These are phyloP conservation scores for Eruca vesicaria DNA, from an alignment of 441 rosid genomes.

Conservation along the genomic window DNA sequence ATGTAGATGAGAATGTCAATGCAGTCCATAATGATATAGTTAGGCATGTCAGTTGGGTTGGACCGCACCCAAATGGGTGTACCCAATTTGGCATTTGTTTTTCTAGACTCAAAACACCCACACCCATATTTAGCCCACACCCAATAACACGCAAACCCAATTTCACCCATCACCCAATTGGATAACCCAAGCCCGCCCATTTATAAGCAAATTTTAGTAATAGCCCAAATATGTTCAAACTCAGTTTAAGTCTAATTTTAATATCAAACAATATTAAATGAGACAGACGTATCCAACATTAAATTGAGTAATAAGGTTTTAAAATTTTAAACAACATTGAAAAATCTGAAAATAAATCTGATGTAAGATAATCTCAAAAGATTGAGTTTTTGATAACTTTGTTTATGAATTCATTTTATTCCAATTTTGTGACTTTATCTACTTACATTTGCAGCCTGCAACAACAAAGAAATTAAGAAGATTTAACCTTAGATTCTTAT, in stretches of 20 bases:
- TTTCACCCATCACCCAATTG: not conserved
- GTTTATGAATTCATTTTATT: not conserved
- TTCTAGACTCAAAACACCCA: too few relatives aligned
- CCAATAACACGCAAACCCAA: not conserved
- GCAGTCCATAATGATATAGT: too few relatives aligned
- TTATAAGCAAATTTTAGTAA: not conserved
- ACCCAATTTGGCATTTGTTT: too few relatives aligned
- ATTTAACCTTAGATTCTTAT: not conserved
- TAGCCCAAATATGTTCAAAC: not conserved
- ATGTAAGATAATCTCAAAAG: not conserved
- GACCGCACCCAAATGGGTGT: too few relatives aligned
- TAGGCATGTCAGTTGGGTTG: too few relatives aligned
- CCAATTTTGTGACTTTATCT: not conserved
- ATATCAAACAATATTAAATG: not conserved
- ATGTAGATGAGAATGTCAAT: too few relatives aligned
- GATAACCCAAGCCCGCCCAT: not conserved
- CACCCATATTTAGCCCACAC: not conserved
- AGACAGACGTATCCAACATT: not conserved
- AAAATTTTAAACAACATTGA: not conserved
- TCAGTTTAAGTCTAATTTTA: not conserved
- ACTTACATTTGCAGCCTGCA: not conserved
- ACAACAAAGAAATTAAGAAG: not conserved
- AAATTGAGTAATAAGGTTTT: not conserved
- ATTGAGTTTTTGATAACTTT: not conserved
- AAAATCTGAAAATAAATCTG: not conserved